Evolutionary conservation across 1,139 yeast species (phyloP), one percentile per base, ranked within the genome.

Genomic region (Pneumocystis canis): DNA sequence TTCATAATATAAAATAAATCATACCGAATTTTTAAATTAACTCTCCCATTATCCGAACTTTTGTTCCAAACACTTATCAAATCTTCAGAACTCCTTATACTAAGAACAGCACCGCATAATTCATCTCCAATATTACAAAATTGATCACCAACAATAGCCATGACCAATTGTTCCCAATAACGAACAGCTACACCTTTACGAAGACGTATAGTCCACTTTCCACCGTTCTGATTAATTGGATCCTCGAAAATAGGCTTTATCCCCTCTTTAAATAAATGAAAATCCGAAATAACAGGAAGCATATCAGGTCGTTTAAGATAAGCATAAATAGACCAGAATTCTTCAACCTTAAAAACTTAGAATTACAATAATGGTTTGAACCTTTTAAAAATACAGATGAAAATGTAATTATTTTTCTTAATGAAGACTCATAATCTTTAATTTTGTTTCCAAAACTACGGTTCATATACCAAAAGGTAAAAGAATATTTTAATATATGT

Each of bases 161-260:
- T 66, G 57, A 74, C 61, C 40, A 74, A 69, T 47, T 69, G 66
- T 65, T 74, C 77, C 77, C 77, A 74, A 59, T 67, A 65, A 53
- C 67, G 65, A 1, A 73, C 69, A 1, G 75, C 72, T 56, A 68
- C 63, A 16, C 73, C 73, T 37, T 76, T 69, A 58, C 69, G 68
- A 61, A 83, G 78, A 65, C 84, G 76, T 68, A 82, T 79, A 47
- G 81, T 80, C 87, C 87, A 84, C 68, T 86, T 77, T 2, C 89
- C 89, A 57, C 88, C 88, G 63, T 78, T 75, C 60, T 79, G 73
- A 70, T 84, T 84, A 63, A 78, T 76, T 1, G 87, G 85, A 70
- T 84, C 88, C 71, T 84, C 88, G 87, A 88, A 84, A 64, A 83
- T 82, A 25, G 89, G 89, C 69, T 80, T 81, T 58, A 84, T 80